Evolutionary conservation across 768 basidiomycete genomes (phyloP).

Genomic region (Hebeloma cylindrosporum): DNA sequence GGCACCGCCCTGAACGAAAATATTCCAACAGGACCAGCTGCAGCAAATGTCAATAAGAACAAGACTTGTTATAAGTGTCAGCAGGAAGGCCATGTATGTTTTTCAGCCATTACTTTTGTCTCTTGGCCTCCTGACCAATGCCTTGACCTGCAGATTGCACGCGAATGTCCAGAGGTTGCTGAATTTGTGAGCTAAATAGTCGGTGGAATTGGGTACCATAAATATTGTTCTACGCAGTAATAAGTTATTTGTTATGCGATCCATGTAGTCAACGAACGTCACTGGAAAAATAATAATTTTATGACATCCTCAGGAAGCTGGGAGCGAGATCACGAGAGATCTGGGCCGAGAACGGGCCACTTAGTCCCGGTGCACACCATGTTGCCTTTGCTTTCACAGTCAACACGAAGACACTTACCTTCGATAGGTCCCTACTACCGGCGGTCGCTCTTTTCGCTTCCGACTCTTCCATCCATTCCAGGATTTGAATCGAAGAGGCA

Average conservation of each 20-base stretch:
- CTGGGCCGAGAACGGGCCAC: too few relatives aligned
- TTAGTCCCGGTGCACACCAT: too few relatives aligned
- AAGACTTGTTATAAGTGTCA: constrained; percentile 91
- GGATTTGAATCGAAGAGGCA: constrained; percentile 49
- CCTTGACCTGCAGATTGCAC: constrained; percentile 48
- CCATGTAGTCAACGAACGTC: too few relatives aligned
- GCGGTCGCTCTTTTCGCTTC: constrained; percentile 50
- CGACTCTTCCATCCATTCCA: constrained; percentile 46
- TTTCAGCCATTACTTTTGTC: not conserved
- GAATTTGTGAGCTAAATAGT: constrained; percentile 51
- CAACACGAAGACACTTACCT: constrained; percentile 8
- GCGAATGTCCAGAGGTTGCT: constrained; percentile 59
- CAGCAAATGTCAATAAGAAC: constrained; percentile 49
- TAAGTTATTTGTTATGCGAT: too few relatives aligned
- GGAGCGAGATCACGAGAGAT: too few relatives aligned
- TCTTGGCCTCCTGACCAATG: constrained; percentile 1
- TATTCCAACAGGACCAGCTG: constrained; percentile 44
- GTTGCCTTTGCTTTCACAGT: constrained; percentile 17
- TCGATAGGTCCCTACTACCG: constrained; percentile 10
- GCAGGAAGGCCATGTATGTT: constrained; percentile 81
- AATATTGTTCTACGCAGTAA: too few relatives aligned
- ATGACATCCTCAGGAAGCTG: too few relatives aligned
- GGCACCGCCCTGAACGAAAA: constrained; percentile 50
- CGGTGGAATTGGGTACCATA: too few relatives aligned
- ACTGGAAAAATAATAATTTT: too few relatives aligned